Evolutionary conservation across 1,284 basidiomycete species (phyloP).

Genomic region (Salmacisia buchloeana): DNA sequence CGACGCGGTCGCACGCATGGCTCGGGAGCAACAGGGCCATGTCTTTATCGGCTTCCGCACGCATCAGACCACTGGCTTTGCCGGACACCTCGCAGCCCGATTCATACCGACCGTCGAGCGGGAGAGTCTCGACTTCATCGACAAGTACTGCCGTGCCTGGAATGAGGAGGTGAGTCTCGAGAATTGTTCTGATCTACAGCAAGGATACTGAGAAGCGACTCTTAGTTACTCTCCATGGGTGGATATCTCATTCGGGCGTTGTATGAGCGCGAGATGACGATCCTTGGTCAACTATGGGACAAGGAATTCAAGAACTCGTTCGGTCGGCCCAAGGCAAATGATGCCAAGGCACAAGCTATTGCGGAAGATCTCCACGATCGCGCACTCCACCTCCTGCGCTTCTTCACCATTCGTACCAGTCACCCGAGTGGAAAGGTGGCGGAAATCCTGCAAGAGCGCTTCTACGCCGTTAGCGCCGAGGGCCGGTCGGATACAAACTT

Average conservation of each 20-base stretch:
- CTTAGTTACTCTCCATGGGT: slow-evolving; percentile 54
- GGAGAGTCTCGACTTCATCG: slow-evolving; percentile 72
- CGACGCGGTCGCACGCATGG: slow-evolving; percentile 36
- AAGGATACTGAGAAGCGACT: neutral
- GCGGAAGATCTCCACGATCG: slow-evolving; percentile 50
- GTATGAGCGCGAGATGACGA: slow-evolving; percentile 75
- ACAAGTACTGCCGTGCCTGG: slow-evolving; percentile 47
- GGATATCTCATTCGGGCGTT: slow-evolving; percentile 69
- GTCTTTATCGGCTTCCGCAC: slow-evolving; percentile 57
- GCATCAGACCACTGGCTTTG: slow-evolving; percentile 85
- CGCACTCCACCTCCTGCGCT: slow-evolving; percentile 72
- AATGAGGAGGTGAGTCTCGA: slow-evolving; percentile 18
- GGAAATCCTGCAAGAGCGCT: slow-evolving; percentile 68
- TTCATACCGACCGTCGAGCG: slow-evolving; percentile 97
- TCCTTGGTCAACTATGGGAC: slow-evolving; percentile 51
- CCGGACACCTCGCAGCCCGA: slow-evolving; percentile 80
- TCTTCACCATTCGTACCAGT: slow-evolving; percentile 58
- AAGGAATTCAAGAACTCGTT: slow-evolving; percentile 55
- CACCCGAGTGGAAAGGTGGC: slow-evolving; percentile 82
- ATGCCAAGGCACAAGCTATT: slow-evolving; percentile 18
- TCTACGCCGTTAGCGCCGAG: slow-evolving; percentile 64
- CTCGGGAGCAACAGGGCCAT: slow-evolving; percentile 41
- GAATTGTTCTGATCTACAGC: neutral
- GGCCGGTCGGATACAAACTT: slow-evolving; percentile 15
- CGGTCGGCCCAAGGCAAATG: slow-evolving; percentile 24